phyloP scores from a whole-genome alignment of 805 yeast species.

The Myxozyma udenii region DNA sequence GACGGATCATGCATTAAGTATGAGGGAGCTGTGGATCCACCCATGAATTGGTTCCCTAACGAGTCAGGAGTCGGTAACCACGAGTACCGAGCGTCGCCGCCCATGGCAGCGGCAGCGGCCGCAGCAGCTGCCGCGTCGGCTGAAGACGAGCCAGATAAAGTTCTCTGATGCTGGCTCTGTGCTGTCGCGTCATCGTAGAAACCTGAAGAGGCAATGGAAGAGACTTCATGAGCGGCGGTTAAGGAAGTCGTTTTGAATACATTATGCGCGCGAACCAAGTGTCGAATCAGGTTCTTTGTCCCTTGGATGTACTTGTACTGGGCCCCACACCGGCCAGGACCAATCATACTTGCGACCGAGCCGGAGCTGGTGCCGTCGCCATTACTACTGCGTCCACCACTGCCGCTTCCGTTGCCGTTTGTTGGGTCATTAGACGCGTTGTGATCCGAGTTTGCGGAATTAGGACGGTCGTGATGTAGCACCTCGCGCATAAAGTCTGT shows the following conservation, averaged over 20 bases:
- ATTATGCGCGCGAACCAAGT: constrained; percentile 23
- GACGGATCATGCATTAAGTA: constrained; percentile 15
- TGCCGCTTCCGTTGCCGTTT: constrained; percentile 1
- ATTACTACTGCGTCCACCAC: neutral
- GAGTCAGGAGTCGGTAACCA: constrained; percentile 26
- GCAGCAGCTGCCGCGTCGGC: constrained; percentile 3
- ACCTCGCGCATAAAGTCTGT: constrained; percentile 8
- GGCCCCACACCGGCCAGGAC: constrained; percentile 14
- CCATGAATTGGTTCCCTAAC: constrained; percentile 14
- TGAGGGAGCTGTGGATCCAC: constrained; percentile 8
- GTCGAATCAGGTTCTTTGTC: constrained; percentile 29
- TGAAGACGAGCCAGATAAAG: too few species aligned
- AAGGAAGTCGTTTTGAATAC: constrained; percentile 26
- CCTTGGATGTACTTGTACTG: constrained; percentile 29
- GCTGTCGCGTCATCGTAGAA: neutral
- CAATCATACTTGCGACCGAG: neutral
- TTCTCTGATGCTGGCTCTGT: neutral
- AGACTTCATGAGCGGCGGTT: constrained; percentile 3
- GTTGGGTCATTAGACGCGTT: too few species aligned
- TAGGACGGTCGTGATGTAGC: neutral
- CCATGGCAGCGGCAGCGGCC: constrained; percentile 6
- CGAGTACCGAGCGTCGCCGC: constrained; percentile 19
- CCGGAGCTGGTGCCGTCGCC: constrained; percentile 1
- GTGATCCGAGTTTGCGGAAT: too few species aligned
- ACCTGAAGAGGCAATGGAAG: constrained; percentile 2